Evolutionary conservation across 2,329 filamentous ascomycete genomes (phyloP), one percentile per base, ranked within the genome.

Genomic region (Calonectria pteridis): DNA sequence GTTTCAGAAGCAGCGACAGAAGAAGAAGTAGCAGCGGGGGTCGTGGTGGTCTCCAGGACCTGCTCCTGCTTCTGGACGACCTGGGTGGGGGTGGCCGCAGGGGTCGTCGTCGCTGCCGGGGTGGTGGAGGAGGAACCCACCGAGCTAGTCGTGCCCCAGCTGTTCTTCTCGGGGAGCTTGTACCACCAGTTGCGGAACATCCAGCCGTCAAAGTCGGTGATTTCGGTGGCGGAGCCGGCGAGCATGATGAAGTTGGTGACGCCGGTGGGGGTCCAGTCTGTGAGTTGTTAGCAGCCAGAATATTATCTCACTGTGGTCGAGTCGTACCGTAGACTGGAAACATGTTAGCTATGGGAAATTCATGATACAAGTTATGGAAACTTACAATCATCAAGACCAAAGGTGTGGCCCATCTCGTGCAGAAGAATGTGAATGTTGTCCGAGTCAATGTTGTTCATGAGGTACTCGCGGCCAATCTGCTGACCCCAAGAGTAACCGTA

Each of bases 191-290:
- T 85, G 26, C 86, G 82, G 62, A 84, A 80, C 86, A 88, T 88
- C 87, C 86, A 88, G 33, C 84, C 85, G 72, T 88, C 86, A 67
- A 88, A 88, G 51, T 88, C 85, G 6, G 86, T 88, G 58, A 88
- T 84, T 63, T 82, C 76, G 37, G 77, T 82, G 0, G 87, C 81
- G 50, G 83, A 83, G 6, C 86, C 86, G 28, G 86, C 85, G 50
- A 84, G 77, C 87, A 88, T 88, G 73, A 88, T 84, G 77, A 88
- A 88, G 76, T 83, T 86, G 20, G 79, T 78, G 13, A 85, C 76
- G 6, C 86, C 86, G 1, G 81, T 82, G 0, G 86, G 86, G 5
- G 82, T 85, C 86, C 85, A 88, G 79, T 87, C 85, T 75, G 84
- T 84, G 20, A 72, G 49, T 3, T 26, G 55, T 75, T 18, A 76